These are phyloP conservation scores for Phascolomyces articulosus DNA, from an alignment of 371 early-diverging fungal genomes.

Conservation along the genomic window DNA sequence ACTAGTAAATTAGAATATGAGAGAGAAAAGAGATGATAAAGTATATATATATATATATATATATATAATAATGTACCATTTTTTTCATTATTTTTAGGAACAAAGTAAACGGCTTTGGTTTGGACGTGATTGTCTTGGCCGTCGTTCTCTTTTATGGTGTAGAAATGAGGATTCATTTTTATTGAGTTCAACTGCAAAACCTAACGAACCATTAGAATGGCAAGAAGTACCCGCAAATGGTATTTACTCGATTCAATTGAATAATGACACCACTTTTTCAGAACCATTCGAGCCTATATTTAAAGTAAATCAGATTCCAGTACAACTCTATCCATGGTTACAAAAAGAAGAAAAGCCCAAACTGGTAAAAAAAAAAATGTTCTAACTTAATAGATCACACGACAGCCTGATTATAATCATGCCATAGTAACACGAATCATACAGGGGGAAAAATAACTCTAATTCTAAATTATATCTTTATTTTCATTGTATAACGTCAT, in stretches of 20 bases:
- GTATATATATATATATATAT: too few relatives aligned
- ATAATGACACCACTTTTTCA: neutral
- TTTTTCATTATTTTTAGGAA: too few relatives aligned
- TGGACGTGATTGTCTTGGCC: constrained; percentile 83
- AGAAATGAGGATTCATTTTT: constrained; percentile 34
- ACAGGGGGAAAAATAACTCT: too few relatives aligned
- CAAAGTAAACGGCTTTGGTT: constrained; percentile 65
- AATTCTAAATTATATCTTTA: neutral
- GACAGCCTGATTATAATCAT: too few relatives aligned
- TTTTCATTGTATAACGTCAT: too few relatives aligned
- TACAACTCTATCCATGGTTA: constrained; percentile 37
- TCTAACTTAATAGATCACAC: too few relatives aligned
- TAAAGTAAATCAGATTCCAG: constrained; percentile 2
- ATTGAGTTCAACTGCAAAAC: constrained; percentile 50
- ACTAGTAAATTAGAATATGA: too few relatives aligned
- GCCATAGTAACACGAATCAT: too few relatives aligned
- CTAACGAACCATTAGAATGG: constrained; percentile 35
- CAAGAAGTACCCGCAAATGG: constrained; percentile 78
- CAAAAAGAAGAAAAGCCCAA: constrained; percentile 2
- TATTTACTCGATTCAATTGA: constrained; percentile 59
- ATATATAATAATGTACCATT: too few relatives aligned
- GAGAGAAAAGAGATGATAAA: neutral
- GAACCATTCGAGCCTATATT: neutral
- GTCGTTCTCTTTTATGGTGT: constrained; percentile 78
- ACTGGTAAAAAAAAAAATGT: neutral